These are phyloP conservation scores for Sclerotinia nivalis DNA, from an alignment of 2,329 filamentous ascomycete species.

Conservation along the genomic window DNA sequence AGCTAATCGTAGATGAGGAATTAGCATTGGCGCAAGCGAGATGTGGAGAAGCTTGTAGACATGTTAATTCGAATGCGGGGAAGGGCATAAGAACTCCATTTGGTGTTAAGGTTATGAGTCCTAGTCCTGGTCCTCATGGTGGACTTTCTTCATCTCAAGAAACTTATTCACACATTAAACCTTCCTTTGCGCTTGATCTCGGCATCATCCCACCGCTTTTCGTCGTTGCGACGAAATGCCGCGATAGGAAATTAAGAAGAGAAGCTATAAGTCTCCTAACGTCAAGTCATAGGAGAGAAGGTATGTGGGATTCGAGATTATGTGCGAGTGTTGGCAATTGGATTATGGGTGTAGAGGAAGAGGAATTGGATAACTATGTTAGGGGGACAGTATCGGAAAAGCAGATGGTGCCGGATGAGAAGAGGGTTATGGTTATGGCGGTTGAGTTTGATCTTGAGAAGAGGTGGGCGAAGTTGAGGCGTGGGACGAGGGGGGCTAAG, in stretches of 20 bases:
- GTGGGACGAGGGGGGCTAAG: conserved; percentile 37
- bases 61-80: conserved; percentile 30
- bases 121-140: conserved; percentile 24
- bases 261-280: conserved; percentile 37
- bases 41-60: conserved; percentile 27
- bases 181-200: conserved; percentile 44
- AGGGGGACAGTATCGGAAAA: conserved; percentile 58
- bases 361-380: conserved; percentile 43
- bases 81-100: conserved; percentile 1
- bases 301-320: conserved; percentile 40
- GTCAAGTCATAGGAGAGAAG: conserved; percentile 36
- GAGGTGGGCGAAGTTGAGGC: conserved; percentile 36
- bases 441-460: conserved; percentile 39
- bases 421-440: conserved; percentile 40
- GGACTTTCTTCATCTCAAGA: neutral
- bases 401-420: conserved; percentile 31
- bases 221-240: conserved; percentile 39
- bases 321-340: conserved; percentile 32
- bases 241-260: conserved; percentile 33
- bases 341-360: conserved; percentile 44
- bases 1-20: conserved; percentile 51
- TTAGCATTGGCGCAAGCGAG: conserved; percentile 31
- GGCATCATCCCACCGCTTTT: conserved; percentile 40
- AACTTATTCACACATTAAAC: conserved; percentile 41
- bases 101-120: conserved; percentile 8